Conservation (phyloP, 2,329 filamentous ascomycete species). For the Talaromyces amestolkiae region DNA sequence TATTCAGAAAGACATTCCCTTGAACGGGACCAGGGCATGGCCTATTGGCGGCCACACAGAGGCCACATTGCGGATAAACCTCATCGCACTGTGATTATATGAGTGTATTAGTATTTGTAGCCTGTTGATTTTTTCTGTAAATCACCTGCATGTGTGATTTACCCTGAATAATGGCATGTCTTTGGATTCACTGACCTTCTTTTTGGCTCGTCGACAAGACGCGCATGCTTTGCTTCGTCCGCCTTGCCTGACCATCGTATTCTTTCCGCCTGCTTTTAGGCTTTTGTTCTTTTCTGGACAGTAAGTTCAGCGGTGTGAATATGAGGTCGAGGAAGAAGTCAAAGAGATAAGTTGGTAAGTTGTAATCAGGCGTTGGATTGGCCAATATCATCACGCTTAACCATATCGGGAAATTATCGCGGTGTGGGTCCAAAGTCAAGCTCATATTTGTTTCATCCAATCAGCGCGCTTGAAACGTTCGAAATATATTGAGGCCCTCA, state of each 20-base stretch:
- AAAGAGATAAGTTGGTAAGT: not conserved
- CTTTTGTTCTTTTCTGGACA: not conserved
- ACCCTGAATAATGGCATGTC: not conserved
- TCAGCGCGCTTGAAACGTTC: not conserved
- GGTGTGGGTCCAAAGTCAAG: not conserved
- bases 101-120: not conserved
- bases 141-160: not conserved
- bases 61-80: constrained; percentile 13
- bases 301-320: not conserved
- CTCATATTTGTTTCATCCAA: not conserved
- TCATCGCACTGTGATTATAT: constrained; percentile 6
- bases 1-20: constrained; percentile 13
- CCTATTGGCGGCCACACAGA: constrained; percentile 8
- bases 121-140: not conserved
- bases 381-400: not conserved
- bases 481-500: not conserved
- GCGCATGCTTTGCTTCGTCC: constrained; percentile 16
- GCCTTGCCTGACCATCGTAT: constrained; percentile 10
- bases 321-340: not conserved
- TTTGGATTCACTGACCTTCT: constrained; percentile 7
- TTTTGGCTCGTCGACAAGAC: constrained; percentile 11
- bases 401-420: not conserved
- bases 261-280: no score
- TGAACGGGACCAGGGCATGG: constrained; percentile 11
- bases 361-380: not conserved